phyloP scores from a whole-genome alignment of 305 asterid genomes.

The Solanum hybrid region DNA sequence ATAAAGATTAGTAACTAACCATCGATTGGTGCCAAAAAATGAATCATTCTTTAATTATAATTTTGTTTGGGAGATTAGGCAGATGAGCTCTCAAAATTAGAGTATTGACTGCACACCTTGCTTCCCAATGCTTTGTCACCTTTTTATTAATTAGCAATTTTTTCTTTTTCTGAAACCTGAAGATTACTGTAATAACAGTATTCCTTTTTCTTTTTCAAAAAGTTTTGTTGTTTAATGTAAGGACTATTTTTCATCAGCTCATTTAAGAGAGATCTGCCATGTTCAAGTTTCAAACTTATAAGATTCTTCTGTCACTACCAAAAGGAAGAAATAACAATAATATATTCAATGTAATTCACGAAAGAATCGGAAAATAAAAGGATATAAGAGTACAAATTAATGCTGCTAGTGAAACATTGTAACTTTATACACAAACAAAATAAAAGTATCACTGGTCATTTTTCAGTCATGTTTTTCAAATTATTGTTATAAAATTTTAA shows the following conservation, averaged over 20 bases:
- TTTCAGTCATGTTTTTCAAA: not conserved
- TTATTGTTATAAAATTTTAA: not conserved
- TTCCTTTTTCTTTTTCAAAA: not conserved
- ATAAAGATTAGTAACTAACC: not conserved
- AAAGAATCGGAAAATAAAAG: not conserved
- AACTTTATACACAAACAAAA: not conserved
- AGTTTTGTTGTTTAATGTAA: not conserved
- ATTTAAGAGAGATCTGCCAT: not conserved
- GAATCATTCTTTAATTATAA: not conserved
- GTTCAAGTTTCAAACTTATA: not conserved
- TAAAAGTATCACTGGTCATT: not conserved
- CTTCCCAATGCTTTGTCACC: not conserved
- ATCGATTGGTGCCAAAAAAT: not conserved
- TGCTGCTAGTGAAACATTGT: not conserved
- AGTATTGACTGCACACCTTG: slow-evolving; percentile 4
- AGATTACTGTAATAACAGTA: not conserved
- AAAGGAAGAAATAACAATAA: not conserved
- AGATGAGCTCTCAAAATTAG: not conserved
- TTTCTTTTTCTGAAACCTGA: not conserved
- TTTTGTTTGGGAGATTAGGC: not conserved
- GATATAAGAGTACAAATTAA: not conserved
- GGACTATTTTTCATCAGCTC: not conserved
- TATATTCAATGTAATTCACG: not conserved
- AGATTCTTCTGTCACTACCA: not conserved
- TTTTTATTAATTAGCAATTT: not conserved